Evolutionary conservation across 2,329 filamentous ascomycete genomes (phyloP).

Genomic region (Lasiodiplodia gonubiensis): DNA sequence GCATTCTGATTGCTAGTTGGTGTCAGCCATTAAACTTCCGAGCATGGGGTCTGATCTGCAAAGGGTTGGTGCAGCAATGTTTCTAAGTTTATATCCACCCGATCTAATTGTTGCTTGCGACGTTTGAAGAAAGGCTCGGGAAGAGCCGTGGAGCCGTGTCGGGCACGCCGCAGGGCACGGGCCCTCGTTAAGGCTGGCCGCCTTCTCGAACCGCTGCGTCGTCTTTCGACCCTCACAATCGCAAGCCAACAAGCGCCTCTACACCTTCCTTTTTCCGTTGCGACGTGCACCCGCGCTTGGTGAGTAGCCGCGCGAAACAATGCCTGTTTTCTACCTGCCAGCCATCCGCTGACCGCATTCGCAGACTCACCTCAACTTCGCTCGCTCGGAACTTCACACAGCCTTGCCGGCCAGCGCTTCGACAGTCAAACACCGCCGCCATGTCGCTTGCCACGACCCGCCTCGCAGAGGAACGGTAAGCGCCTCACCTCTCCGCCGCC

Average conservation of each 20-base stretch:
- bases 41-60: conserved; percentile 16
- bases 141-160: conserved; percentile 4
- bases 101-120: conserved; percentile 18
- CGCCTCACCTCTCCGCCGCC: not conserved
- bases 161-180: conserved; percentile 2
- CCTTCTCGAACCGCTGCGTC: not conserved
- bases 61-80: conserved; percentile 6
- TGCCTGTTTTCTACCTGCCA: not conserved
- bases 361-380: conserved; percentile 25
- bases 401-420: conserved; percentile 9
- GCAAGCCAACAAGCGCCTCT: not conserved
- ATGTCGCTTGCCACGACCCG: conserved; percentile 92
- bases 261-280: conserved; percentile 5
- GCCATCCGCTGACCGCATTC: not conserved
- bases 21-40: not conserved
- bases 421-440: conserved; percentile 28
- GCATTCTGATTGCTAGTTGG: not conserved
- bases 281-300: not conserved
- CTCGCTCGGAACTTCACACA: not conserved
- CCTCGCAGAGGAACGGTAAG: conserved; percentile 62
- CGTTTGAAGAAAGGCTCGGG: conserved; percentile 10
- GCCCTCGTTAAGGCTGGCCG: conserved; percentile 1
- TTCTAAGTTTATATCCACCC: conserved; percentile 12
- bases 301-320: not conserved
- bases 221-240: conserved; percentile 7